Evolutionary conservation across 345 rosid species (phyloP).

Genomic region (Camelina sativa): DNA sequence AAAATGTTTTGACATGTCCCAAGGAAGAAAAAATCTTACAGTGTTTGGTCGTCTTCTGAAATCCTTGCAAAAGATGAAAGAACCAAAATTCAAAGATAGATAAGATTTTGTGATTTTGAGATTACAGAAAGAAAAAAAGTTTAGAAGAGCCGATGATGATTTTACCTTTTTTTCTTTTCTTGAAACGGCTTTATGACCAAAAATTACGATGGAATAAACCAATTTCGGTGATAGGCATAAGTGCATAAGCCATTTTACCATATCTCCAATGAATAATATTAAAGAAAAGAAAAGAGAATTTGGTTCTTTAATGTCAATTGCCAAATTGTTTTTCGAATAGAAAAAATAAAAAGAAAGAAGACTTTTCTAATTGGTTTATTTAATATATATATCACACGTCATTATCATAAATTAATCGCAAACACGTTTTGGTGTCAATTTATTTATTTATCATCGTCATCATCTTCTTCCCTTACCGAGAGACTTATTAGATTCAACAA

Average conservation of each 20-base stretch:
- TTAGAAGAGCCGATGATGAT: conserved; percentile 28
- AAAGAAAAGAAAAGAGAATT: conserved; percentile 19
- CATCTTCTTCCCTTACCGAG: conserved; percentile 12
- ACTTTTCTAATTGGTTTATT: conserved; percentile 16
- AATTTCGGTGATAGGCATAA: conserved; percentile 15
- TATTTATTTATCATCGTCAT: not conserved
- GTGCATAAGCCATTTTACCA: conserved; percentile 29
- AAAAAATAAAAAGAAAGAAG: not conserved
- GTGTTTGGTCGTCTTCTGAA: conserved; percentile 3
- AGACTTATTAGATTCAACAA: conserved; percentile 2
- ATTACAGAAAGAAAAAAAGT: not conserved
- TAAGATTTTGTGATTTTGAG: not conserved
- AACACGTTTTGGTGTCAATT: conserved; percentile 13
- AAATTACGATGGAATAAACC: conserved; percentile 30
- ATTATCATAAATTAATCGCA: not conserved
- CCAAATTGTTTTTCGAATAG: conserved; percentile 20
- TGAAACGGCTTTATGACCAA: conserved; percentile 25
- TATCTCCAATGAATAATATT: conserved; percentile 11
- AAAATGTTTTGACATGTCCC: conserved; percentile 1
- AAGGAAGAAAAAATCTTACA: conserved; percentile 28
- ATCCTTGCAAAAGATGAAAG: conserved; percentile 3
- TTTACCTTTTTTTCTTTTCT: conserved; percentile 41
- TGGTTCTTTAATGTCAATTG: conserved; percentile 40
- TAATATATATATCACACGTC: not conserved
- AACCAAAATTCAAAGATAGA: conserved; percentile 1